Evolutionary conservation across 2,329 filamentous ascomycete genomes (phyloP).

Genomic region (Delphinella strobiligena): DNA sequence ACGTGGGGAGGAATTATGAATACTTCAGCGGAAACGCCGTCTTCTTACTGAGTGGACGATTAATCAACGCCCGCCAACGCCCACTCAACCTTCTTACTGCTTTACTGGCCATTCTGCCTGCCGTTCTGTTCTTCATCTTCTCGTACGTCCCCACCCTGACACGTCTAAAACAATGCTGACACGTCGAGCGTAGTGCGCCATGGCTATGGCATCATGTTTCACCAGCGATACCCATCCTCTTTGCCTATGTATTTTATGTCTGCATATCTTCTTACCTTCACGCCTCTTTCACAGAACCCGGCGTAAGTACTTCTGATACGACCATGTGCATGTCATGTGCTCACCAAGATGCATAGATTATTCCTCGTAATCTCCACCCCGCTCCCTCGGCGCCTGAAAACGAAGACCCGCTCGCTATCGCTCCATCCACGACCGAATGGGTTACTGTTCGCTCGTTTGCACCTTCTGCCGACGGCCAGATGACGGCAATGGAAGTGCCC

Average conservation of each 20-base stretch:
- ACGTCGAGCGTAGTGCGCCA: slow-evolving; percentile 41
- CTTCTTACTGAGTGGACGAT: slow-evolving; percentile 74
- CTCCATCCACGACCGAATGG: slow-evolving; percentile 87
- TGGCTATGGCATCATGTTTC: slow-evolving; percentile 81
- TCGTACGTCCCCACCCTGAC: slow-evolving; percentile 39
- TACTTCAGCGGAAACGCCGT: slow-evolving; percentile 90
- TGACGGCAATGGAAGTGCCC: slow-evolving; percentile 87
- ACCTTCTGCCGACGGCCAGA: slow-evolving; percentile 42
- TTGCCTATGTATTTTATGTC: slow-evolving; percentile 83
- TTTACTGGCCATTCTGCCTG: slow-evolving; percentile 65
- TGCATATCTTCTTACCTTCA: slow-evolving; percentile 90
- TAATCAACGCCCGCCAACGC: slow-evolving; percentile 76
- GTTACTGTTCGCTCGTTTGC: slow-evolving; percentile 58
- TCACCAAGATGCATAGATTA: slow-evolving; percentile 48
- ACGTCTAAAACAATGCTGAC: background rate
- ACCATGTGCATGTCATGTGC: background rate
- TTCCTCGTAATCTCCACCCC: slow-evolving; percentile 82
- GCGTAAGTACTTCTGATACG: slow-evolving; percentile 47
- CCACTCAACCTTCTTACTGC: slow-evolving; percentile 86
- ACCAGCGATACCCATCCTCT: slow-evolving; percentile 77
- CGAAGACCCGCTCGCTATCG: slow-evolving; percentile 69
- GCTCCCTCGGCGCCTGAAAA: slow-evolving; percentile 66
- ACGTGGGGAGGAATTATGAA: slow-evolving; percentile 65
- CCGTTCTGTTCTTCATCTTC: slow-evolving; percentile 71
- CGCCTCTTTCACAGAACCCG: slow-evolving; percentile 83